These are phyloP conservation scores for Eimeria sp. DNA, from an alignment of 169 alveolate genomes.

Conservation along the genomic window DNA sequence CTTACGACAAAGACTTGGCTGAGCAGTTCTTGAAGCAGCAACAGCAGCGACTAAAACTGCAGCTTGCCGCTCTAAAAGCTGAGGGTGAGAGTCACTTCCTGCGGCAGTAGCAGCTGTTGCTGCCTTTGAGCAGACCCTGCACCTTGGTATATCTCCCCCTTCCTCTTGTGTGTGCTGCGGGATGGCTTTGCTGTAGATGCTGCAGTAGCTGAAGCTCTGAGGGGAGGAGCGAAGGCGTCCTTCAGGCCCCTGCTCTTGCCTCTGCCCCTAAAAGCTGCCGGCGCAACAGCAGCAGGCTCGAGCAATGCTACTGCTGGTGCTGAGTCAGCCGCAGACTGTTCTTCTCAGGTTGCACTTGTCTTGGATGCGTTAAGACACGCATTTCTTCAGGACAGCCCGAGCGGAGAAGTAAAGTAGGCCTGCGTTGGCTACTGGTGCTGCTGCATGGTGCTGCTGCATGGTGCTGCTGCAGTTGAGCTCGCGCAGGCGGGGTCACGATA, in stretches of 20 bases:
- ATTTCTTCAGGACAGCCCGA: slow-evolving; percentile 17
- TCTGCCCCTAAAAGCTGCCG: slow-evolving; percentile 41
- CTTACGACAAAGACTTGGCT: slow-evolving; percentile 26
- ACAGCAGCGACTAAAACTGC: slow-evolving; percentile 45
- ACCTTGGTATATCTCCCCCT: background rate
- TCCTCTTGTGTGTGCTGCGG: background rate
- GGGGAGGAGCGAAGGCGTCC: slow-evolving; percentile 38
- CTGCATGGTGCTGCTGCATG: slow-evolving; percentile 30
- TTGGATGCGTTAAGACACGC: slow-evolving; percentile 44
- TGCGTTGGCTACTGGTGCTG: slow-evolving; percentile 18
- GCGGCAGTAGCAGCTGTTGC: background rate
- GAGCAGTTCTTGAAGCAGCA: slow-evolving; percentile 70
- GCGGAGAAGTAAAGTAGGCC: slow-evolving; percentile 19
- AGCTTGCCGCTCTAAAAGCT: slow-evolving; percentile 53
- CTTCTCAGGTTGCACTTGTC: slow-evolving; percentile 61
- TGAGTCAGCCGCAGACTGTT: slow-evolving; percentile 19
- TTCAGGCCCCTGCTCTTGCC: slow-evolving; percentile 35
- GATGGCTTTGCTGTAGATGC: slow-evolving; percentile 23
- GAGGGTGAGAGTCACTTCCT: slow-evolving; percentile 43
- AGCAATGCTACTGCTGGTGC: slow-evolving; percentile 7
- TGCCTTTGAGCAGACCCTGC: background rate
- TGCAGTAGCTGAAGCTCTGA: background rate
- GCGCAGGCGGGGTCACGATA: background rate
- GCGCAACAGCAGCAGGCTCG: slow-evolving; percentile 20
- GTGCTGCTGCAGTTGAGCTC: slow-evolving; percentile 6